Base-by-base conservation (phyloP, 2,329 filamentous ascomycete genomes). In the Myriosclerotinia scirpicola region DNA sequence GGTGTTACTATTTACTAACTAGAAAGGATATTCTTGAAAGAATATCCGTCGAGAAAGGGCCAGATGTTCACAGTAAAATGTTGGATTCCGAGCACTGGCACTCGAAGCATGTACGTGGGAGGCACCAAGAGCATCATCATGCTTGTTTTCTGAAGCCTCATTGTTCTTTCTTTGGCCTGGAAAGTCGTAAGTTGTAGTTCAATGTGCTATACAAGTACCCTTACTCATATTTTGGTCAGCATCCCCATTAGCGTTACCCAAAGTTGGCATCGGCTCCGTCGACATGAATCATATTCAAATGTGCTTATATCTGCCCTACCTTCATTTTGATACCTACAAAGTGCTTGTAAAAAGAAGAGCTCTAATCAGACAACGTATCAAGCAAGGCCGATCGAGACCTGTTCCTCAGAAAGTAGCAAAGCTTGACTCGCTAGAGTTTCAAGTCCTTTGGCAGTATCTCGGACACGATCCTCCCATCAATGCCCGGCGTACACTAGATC, bases 401-500 rank as follows among this genome's bases (percentile, higher is more conserved):
- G 60, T 65, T 20, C 65, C 67, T 26, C 40, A 61, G 40, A 15
- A 42, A 22, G 44, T 67, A 3, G 55, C 67, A 22, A 67, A 65
- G 44, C 38, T 69, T 42, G 59, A 65, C 9, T 65, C 67, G 12
- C n/a, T 58, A 40, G 67, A 69, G 44, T 30, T 63, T 17, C 54
- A 69, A 65, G 54, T 50, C 12, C 40, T 65, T 12, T 69, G 67
- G 67, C 60, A 69, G 54, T 69, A 60, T 40, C 55, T 67, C n/a
- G 67, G 67, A 20, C 62, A 69, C 20, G 67, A 67, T 40, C 67
- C 66, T 48, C 66, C 67, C 11, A 56, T 69, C 17, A 67, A 69
- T 53, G 65, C 22, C 30, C 38, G 66, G 17, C 48, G 67, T 14
- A 69, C 66, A 36, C 61, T 68, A 8, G 62, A 69, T 64, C 68